Percentiles rank a stretch among this genome's conserved stretches.
phyloP scores from a whole-genome alignment of 23 red algal genomes.

The Gracilaria vermiculophylla region DNA sequence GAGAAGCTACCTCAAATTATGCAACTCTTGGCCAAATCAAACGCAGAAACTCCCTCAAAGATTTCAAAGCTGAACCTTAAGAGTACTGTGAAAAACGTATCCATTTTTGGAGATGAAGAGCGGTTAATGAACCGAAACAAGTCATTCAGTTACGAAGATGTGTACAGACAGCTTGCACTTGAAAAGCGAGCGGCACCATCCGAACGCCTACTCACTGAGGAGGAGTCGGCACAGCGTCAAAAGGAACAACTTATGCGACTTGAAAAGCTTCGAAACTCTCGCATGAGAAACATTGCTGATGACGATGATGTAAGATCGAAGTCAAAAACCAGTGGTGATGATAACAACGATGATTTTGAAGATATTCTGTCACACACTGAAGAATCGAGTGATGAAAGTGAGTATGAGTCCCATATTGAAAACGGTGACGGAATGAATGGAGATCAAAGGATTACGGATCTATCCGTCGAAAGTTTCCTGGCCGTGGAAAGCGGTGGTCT shows the following conservation, averaged over 20 bases:
- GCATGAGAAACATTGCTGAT: conserved; percentile 51
- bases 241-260: conserved; percentile 17
- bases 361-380: neutral
- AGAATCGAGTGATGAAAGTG: conserved; percentile 36
- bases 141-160: conserved; percentile 47
- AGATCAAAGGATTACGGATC: neutral
- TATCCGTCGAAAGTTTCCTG: neutral
- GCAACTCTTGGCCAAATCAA: conserved; percentile 7
- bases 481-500: neutral
- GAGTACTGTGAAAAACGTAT: neutral
- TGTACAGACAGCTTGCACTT: conserved; percentile 37
- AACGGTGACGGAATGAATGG: neutral
- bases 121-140: neutral
- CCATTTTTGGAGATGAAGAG: conserved; percentile 25
- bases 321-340: neutral
- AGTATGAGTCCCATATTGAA: conserved; percentile 14
- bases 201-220: conserved; percentile 61
- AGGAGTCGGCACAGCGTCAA: conserved; percentile 42
- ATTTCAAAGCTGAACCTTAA: neutral
- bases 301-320: neutral
- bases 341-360: neutral
- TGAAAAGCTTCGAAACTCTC: conserved; percentile 37
- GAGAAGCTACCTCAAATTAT: conserved; percentile 37
- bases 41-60: neutral
- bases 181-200: conserved; percentile 52